phyloP scores from a whole-genome alignment of 2,329 filamentous ascomycete genomes.

The Colletotrichum sojae region DNA sequence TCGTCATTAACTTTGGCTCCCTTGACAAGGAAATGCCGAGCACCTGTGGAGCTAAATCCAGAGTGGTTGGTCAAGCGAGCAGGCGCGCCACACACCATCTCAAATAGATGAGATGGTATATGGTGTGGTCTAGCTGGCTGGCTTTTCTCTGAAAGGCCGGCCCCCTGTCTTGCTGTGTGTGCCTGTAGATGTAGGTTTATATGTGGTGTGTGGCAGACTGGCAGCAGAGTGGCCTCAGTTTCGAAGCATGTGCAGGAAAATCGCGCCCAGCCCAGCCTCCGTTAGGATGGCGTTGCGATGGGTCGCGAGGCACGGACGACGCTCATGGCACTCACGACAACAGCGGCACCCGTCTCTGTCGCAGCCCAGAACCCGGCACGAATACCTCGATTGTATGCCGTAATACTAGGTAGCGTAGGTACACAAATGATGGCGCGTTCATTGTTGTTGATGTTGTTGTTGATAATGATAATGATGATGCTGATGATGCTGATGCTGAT shows the following conservation, averaged over 20 bases:
- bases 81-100: neutral
- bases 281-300: constrained; percentile 16
- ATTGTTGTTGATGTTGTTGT: too few relatives aligned
- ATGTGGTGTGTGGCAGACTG: too few relatives aligned
- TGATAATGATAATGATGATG: too few relatives aligned
- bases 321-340: neutral
- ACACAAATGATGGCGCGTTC: too few relatives aligned
- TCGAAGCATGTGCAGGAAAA: neutral
- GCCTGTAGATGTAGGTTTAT: too few relatives aligned
- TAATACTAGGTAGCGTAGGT: too few relatives aligned
- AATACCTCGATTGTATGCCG: neutral
- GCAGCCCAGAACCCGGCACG: neutral
- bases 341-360: neutral
- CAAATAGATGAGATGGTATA: constrained; percentile 4
- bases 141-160: neutral
- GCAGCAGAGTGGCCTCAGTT: too few relatives aligned
- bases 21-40: constrained; percentile 13
- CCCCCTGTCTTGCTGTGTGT: neutral
- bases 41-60: constrained; percentile 18
- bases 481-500: too few relatives aligned
- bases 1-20: constrained; percentile 24
- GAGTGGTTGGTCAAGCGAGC: constrained; percentile 32
- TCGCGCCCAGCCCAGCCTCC: constrained; percentile 7
- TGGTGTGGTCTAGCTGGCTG: neutral
- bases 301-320: constrained; percentile 3